Evolutionary conservation across 352 stramenopile species (phyloP), one percentile per base, ranked within the genome.

Genomic region (Globisporangium nodosum): DNA sequence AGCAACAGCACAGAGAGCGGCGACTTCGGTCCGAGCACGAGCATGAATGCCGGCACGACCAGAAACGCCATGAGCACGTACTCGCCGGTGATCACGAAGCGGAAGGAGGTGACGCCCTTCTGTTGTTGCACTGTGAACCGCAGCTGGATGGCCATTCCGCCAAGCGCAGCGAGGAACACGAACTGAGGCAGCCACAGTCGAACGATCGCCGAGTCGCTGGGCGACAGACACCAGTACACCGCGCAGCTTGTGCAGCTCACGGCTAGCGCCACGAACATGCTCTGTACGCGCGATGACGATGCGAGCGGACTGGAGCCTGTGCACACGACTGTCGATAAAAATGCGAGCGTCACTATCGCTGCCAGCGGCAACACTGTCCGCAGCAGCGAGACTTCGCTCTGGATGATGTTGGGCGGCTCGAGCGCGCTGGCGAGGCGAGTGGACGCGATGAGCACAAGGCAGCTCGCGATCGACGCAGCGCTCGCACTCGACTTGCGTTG

Each of bases 401-500:
- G 83, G 53, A 90, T 88, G 60, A 90, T 88, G 67, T 90, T 86
- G 40, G 81, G 81, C 20, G 76, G 69, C 18, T 85, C 69, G 12
- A 88, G 39, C 12, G 66, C 72, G 31, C 64, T 74, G 31, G 69
- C 66, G 18, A 86, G 8, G 50, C 80, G 80, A 1, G 74, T 77
- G 24, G 63, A 69, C 8, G 62, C 45, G 21, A 88, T 62, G 51
- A 90, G 83, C 49, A 68, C 49, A 15, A 82, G 11, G 0, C 71
- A 73, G 64, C 58, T 54, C 31, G 15, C 42, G 64, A 63, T 54
- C n/a, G 45, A 31, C 1, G 12, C 45, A 49, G 20, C n/a, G 20
- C 27, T 33, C 16, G 24, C 1, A 1, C 24, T 30, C 13, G 53
- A 47, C 8, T 49, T 9, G 24, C 66, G 61, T 54, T 78, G 71